Base-by-base conservation (phyloP, 495 filamentous ascomycete genomes). In the Amphirosellinia nigrospora region DNA sequence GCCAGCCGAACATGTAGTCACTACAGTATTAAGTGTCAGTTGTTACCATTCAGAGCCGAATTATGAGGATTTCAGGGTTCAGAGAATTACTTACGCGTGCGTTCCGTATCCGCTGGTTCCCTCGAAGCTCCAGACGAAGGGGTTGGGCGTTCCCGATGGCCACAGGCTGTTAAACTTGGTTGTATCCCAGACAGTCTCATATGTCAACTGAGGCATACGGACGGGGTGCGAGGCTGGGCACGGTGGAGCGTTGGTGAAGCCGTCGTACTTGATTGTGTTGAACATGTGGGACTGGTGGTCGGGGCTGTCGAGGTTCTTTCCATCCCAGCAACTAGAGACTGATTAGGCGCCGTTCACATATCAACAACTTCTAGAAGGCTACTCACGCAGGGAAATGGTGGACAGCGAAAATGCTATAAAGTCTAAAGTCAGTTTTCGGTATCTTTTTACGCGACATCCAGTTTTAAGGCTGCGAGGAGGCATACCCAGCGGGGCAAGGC, bases 241-340 rank as follows among this genome's bases (percentile, higher is more conserved):
- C 7, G 82, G 63, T 1, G 81, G 81, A 9, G 79, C 79, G 50
- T 79, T 75, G 38, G 70, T 67, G 75, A 85, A 85, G 28, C 80
- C 80, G 34, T 82, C 81, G 63, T 48, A 36, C 15, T 64, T 74
- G 41, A 79, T 78, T 5, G 82, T 84, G 73, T 79, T 80, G 77
- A 77, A 83, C 82, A 84, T 84, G 79, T 89, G 87, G 16, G 84
- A 82, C 55, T 83, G 81, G 75, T 88, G 87, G 77, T 88, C 84
- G 34, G 83, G 81, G 55, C 83, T 86, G 75, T 87, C 86, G n/a
- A 88, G 79, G 73, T 86, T 87, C 74, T 84, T 82, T 63, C 86
- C 87, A 73, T 89, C 86, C 86, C 86, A 88, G 78, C 84, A 84
- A 68, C 82, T 82, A 30, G 34, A 55, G 0, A 16, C 48, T 41